These are phyloP conservation scores for Gynandropsis gynandra DNA, from an alignment of 345 rosid species.

Conservation along the genomic window DNA sequence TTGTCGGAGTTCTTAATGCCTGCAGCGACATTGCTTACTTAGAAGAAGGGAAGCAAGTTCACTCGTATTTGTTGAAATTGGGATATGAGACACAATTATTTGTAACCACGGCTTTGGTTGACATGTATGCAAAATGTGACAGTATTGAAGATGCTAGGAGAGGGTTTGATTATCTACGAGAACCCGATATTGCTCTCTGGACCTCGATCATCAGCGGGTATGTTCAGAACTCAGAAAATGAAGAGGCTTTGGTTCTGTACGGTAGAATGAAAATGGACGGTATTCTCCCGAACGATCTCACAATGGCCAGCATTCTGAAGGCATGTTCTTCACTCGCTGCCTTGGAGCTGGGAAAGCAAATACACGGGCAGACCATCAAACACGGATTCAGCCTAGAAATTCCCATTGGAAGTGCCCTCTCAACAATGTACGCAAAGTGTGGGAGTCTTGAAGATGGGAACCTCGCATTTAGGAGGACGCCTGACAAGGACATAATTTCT, in stretches of 20 bases:
- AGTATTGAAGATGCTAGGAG: constrained; percentile 43
- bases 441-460: constrained; percentile 41
- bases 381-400: constrained; percentile 35
- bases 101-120: constrained; percentile 58
- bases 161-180: constrained; percentile 43
- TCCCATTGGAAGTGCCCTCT: constrained; percentile 47
- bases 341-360: constrained; percentile 55
- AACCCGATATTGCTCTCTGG: constrained; percentile 65
- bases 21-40: constrained; percentile 54
- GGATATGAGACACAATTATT: constrained; percentile 58
- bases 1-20: constrained; percentile 75
- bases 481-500: constrained; percentile 39
- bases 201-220: constrained; percentile 59
- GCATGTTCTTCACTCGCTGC: constrained; percentile 52
- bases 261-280: constrained; percentile 49
- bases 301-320: constrained; percentile 57
- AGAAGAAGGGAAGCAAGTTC: constrained; percentile 68
- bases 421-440: constrained; percentile 49
- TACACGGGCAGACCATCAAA: constrained; percentile 58
- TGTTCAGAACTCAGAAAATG: constrained; percentile 44
- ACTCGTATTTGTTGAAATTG: constrained; percentile 49
- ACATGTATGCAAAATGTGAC: constrained; percentile 65
- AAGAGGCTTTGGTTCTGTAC: constrained; percentile 52
- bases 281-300: constrained; percentile 53
- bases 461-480: constrained; percentile 48